A percentile compares a stretch with the other conserved stretches of the same genome.
Evolutionary conservation across 2,329 filamentous ascomycete genomes (phyloP).

Genomic region (Cladosporium halotolerans): DNA sequence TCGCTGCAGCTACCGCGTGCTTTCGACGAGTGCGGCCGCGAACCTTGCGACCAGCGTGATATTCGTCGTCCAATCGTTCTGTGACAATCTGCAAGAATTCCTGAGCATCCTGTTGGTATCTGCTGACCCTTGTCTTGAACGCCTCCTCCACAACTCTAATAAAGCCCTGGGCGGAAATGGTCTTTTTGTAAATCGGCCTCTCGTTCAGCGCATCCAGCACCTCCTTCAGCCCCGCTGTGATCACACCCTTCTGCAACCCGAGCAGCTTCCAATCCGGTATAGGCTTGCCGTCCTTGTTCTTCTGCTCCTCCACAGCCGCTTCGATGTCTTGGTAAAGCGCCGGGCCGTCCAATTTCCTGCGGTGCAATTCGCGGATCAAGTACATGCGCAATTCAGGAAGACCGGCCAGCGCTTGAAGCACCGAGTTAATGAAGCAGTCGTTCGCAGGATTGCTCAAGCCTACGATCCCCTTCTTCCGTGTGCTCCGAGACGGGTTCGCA

Average conservation of each 20-base stretch:
- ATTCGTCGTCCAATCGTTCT: constrained; percentile 88
- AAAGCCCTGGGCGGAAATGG: constrained; percentile 80
- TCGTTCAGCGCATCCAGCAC: constrained; percentile 91
- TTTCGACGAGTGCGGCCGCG: constrained; percentile 49
- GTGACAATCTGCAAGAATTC: constrained; percentile 93
- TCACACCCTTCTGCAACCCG: constrained; percentile 68
- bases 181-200: constrained; percentile 87
- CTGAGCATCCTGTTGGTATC: constrained; percentile 95
- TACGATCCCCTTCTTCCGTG: constrained; percentile 78
- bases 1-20: constrained; percentile 3
- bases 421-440: constrained; percentile 78
- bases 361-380: constrained; percentile 83
- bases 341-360: constrained; percentile 70
- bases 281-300: constrained; percentile 43
- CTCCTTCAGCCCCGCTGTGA: constrained; percentile 83
- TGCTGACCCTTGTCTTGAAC: constrained; percentile 83
- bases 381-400: constrained; percentile 84
- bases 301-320: constrained; percentile 51
- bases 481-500: constrained; percentile 47
- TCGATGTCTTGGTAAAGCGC: constrained; percentile 63
- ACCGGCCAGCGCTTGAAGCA: constrained; percentile 86
- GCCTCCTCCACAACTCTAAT: constrained; percentile 76
- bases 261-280: constrained; percentile 43
- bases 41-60: constrained; percentile 74
- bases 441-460: constrained; percentile 88